Evolutionary conservation across 2,329 filamentous ascomycete genomes (phyloP), one percentile per base, ranked within the genome.

Genomic region (Hymenoscyphus fraxineus): DNA sequence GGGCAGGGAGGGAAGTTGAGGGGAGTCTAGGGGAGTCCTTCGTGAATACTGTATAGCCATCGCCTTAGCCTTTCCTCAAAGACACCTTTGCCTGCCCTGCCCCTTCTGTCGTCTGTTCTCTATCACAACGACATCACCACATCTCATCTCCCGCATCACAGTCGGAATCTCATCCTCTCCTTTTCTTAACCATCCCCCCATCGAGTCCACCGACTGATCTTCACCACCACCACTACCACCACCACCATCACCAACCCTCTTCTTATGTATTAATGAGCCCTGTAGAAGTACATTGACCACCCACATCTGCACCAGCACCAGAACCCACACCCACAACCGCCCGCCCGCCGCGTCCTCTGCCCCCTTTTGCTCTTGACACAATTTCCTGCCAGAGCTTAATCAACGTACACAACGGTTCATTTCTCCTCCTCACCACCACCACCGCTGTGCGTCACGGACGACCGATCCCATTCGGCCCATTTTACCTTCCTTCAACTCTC

Each of bases 391-490:
- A 65, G 59, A 62, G 64, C 63, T 69, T 71, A 72, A 72, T 70
- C 67, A 67, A 69, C 67, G 66, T 67, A 67, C 60, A 59, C 58
- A 35, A 40, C 19, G 60, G 60, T 67, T 63, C 64, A 64, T 65
- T 58, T 58, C 59, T 19, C 58, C 64, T 58, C 57, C 59, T 19
- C 58, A n/a, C 47, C n/a, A 60, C 47, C 19, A 44, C 32, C 27
- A 58, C 61, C 66, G 32, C 65, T 47, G 62, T 69, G 65, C 68
- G 68, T 65, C 71, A 74, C 72, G 69, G 70, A 72, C 66, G 66
- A 68, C 72, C 70, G 73, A 68, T 67, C 69, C 67, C 59, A 65
- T 70, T 73, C 72, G 72, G 71, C 62, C 63, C 67, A 67, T 63
- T 65, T 61, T 61, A 62, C 66, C 67, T 72, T 73, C 72, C 59